Evolutionary conservation across 2,329 filamentous ascomycete genomes (phyloP), one percentile per base, ranked within the genome.

Genomic region (Fusarium equiseti): DNA sequence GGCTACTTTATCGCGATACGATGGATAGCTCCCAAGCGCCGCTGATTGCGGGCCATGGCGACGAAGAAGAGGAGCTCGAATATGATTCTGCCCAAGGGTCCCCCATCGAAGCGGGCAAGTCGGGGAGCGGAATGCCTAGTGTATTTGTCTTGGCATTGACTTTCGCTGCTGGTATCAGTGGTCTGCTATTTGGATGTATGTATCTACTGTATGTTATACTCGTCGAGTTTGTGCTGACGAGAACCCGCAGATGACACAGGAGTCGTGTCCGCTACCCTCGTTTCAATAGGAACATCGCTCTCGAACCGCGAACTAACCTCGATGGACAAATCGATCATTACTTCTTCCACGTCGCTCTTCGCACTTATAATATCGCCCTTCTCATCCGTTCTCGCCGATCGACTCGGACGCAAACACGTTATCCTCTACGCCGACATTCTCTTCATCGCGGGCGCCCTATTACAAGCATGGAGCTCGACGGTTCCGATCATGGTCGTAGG

Each of bases 251-350:
- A 90, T 75, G 89, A 91, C 75, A 91, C 89, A 0, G 89, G 90
- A 50, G 90, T 92, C 18, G 91, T 92, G 59, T 91, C 89, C 32
- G 88, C 89, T 4, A 91, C 89, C 2, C 83, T 92, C 38, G 87
- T 92, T 48, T 90, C 89, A 4, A 86, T 92, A 69, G 86, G 86
- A 53, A 83, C 81, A 3, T 87, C 88, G 11, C 86, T 92, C 32
- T 89, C 87, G 29, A 77, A 81, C 59, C 86, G 85, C 49, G 78
- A 83, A 11, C 83, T 92, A 27, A 89, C 85, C 2, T 87, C 89
- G 1, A 79, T 90, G 74, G 89, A 92, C 79, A 92, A 90, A 78
- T 92, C 90, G 9, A 82, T 92, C 70, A 90, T 92, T 74, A 92
- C 91, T 5, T 90, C 89, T n/a, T 87, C 86, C 24, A 92, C 91